A percentile compares a stretch with the other conserved stretches of the same genome.
These are phyloP conservation scores for Diaporthe amygdali DNA, from an alignment of 2,329 filamentous ascomycete species.

Conservation along the genomic window DNA sequence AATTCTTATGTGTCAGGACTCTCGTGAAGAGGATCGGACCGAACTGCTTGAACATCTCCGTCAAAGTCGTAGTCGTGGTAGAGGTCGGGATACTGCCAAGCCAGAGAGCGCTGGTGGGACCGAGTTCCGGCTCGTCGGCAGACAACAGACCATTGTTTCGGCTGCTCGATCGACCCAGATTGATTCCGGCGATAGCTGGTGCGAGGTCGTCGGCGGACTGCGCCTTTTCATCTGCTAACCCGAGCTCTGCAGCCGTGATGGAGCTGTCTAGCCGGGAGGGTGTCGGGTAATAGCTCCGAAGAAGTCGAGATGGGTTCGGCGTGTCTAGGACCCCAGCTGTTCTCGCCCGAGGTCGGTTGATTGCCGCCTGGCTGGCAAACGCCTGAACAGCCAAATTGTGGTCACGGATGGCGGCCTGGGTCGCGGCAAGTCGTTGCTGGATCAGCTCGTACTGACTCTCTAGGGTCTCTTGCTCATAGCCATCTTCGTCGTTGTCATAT, in stretches of 20 bases:
- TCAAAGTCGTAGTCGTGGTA: conserved; percentile 92
- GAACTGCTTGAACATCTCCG: conserved; percentile 94
- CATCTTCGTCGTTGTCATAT: conserved; percentile 69
- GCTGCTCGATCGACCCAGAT: conserved; percentile 70
- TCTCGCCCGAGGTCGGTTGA: conserved; percentile 83
- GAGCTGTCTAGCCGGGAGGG: conserved; percentile 75
- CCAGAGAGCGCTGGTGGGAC: conserved; percentile 92
- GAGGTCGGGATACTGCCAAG: conserved; percentile 97
- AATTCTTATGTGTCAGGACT: conserved; percentile 98
- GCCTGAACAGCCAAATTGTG: conserved; percentile 95
- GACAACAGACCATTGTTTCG: conserved; percentile 71
- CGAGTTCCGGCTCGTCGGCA: conserved; percentile 78
- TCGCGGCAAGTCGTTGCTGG: conserved; percentile 67
- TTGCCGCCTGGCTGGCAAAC: conserved; percentile 83
- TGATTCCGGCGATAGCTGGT: conserved; percentile 82
- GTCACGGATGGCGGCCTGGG: conserved; percentile 77
- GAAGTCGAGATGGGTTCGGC: conserved; percentile 63
- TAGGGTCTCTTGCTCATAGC: conserved; percentile 59
- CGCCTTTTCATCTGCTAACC: conserved; percentile 75
- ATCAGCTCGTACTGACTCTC: conserved; percentile 65
- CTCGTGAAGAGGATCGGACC: conserved; percentile 89
- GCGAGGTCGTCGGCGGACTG: conserved; percentile 72
- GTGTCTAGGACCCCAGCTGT: conserved; percentile 89
- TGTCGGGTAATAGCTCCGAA: conserved; percentile 78
- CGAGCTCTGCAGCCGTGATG: conserved; percentile 77